Conservation (phyloP, 2,329 filamentous ascomycete genomes). For the Penicillium capsulatum region DNA sequence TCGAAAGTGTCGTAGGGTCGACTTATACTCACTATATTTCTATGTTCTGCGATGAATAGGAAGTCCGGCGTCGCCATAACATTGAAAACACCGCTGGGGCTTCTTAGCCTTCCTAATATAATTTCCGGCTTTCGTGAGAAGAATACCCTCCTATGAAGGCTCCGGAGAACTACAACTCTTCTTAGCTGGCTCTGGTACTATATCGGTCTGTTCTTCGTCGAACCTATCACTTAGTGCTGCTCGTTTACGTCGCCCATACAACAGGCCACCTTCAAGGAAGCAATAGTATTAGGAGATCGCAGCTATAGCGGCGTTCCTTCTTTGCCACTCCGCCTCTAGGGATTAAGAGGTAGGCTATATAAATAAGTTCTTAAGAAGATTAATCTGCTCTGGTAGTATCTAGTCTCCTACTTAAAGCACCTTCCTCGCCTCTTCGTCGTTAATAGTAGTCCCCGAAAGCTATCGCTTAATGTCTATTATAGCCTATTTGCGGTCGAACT, state of each 20-base stretch:
- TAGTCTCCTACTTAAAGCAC: slow-evolving; percentile 4
- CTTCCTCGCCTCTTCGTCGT: slow-evolving; percentile 15
- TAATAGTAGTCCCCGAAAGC: slow-evolving; percentile 10
- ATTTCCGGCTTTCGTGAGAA: slow-evolving; percentile 10
- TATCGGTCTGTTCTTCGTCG: slow-evolving; percentile 3
- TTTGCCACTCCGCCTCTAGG: slow-evolving; percentile 13
- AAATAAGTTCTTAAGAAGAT: slow-evolving; percentile 14
- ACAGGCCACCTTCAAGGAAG: slow-evolving; percentile 9
- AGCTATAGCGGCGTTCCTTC: slow-evolving; percentile 9
- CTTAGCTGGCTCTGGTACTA: slow-evolving; percentile 7
- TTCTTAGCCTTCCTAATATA: slow-evolving; percentile 14
- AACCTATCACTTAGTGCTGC: slow-evolving; percentile 3
- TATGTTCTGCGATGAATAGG: slow-evolving; percentile 9
- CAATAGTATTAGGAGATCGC: slow-evolving; percentile 11
- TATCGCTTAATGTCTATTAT: slow-evolving; percentile 1
- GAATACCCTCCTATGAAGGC: slow-evolving; percentile 2
- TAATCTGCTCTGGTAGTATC: slow-evolving; percentile 11
- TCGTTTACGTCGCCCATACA: slow-evolving; percentile 7
- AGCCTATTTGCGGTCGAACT: slow-evolving; percentile 1
- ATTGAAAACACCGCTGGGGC: slow-evolving; percentile 15
- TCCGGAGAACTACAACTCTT: background rate
- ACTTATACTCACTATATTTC: slow-evolving; percentile 8
- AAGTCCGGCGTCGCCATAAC: slow-evolving; percentile 9
- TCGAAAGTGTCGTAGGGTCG: slow-evolving; percentile 13
- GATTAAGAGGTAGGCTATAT: slow-evolving; percentile 12